Conservation (phyloP, 208 protist genomes). For the Trypanosoma boissoni region DNA sequence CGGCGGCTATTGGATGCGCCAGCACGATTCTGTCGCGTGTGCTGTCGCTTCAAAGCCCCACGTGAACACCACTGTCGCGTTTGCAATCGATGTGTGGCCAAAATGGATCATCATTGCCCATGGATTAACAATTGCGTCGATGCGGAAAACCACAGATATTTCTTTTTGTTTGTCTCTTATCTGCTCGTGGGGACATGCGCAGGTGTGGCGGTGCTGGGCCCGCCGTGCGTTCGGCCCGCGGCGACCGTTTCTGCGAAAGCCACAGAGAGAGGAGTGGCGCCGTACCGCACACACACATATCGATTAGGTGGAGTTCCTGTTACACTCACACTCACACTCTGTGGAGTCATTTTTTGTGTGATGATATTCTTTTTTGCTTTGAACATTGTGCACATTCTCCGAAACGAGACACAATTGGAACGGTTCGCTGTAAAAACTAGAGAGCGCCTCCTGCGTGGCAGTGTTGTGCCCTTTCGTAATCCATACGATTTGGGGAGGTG, state of each 20-base stretch:
- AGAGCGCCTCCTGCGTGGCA: slow-evolving; percentile 17
- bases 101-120: slow-evolving; percentile 91
- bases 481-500: slow-evolving; percentile 73
- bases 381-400: slow-evolving; percentile 23
- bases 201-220: slow-evolving; percentile 25
- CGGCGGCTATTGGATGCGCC: slow-evolving; percentile 52
- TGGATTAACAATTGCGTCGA: slow-evolving; percentile 91
- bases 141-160: slow-evolving; percentile 80
- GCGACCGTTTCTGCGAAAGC: slow-evolving; percentile 6
- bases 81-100: slow-evolving; percentile 72
- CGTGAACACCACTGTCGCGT: slow-evolving; percentile 84
- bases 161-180: slow-evolving; percentile 64
- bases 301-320: slow-evolving; percentile 21
- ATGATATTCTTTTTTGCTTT: slow-evolving; percentile 53
- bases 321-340: slow-evolving; percentile 29
- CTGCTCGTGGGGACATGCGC: slow-evolving; percentile 39
- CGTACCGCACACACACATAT: slow-evolving; percentile 29
- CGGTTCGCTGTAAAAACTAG: slow-evolving; percentile 38
- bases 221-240: slow-evolving; percentile 19
- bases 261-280: slow-evolving; percentile 2
- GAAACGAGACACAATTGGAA: slow-evolving; percentile 77
- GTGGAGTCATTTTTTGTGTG: slow-evolving; percentile 38
- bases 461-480: slow-evolving; percentile 36
- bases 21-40: slow-evolving; percentile 57
- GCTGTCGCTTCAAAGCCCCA: slow-evolving; percentile 77